These are phyloP conservation scores for Beta corolliflora DNA, from an alignment of 179 eudicot species.

Conservation along the genomic window DNA sequence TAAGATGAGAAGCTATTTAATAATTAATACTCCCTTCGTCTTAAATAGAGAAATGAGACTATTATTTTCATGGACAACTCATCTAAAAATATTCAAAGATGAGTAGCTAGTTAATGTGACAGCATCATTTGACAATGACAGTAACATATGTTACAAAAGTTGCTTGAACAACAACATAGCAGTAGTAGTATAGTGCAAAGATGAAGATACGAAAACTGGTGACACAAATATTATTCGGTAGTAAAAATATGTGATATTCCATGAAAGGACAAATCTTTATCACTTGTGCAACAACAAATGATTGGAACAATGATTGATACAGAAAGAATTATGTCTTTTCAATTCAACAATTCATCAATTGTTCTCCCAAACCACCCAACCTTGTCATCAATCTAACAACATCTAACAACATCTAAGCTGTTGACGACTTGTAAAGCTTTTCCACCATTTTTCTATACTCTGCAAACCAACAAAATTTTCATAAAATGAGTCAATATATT, in stretches of 20 bases:
- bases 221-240: background rate
- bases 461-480: conserved; percentile 32
- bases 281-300: conserved; percentile 11
- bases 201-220: background rate
- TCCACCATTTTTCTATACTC: conserved; percentile 90
- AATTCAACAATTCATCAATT: conserved; percentile 14
- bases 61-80: too few relatives aligned
- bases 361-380: conserved; percentile 25
- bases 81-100: too few relatives aligned
- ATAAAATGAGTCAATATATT: background rate
- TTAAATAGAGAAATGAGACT: too few relatives aligned
- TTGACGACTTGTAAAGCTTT: conserved; percentile 73
- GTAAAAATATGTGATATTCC: conserved; percentile 3
- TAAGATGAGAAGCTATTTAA: too few relatives aligned
- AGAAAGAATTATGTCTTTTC: conserved; percentile 5
- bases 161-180: too few relatives aligned
- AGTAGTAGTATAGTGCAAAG: background rate
- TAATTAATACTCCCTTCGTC: too few relatives aligned
- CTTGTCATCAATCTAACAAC: background rate
- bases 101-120: too few relatives aligned
- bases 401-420: conserved; percentile 27
- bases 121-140: too few relatives aligned
- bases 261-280: background rate
- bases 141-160: too few relatives aligned
- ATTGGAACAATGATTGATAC: conserved; percentile 14